Percentiles rank a stretch among this genome's conserved stretches.
Evolutionary conservation across 2,329 filamentous ascomycete species (phyloP).

Genomic region (Paecilomyces formosus): DNA sequence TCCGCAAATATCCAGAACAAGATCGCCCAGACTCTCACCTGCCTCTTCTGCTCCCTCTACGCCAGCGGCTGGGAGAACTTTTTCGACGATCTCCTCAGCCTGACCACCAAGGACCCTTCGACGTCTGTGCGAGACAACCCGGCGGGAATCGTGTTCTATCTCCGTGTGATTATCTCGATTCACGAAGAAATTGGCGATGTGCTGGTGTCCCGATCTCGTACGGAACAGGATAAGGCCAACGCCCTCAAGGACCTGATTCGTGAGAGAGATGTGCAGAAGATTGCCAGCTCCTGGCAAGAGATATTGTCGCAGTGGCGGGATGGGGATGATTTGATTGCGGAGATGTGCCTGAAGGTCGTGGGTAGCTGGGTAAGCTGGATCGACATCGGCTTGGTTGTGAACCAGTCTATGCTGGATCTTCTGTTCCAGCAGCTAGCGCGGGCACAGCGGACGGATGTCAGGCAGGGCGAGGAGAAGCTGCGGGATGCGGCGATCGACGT

Average conservation of each 20-base stretch:
- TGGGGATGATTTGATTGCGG: conserved; percentile 64
- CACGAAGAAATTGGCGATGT: conserved; percentile 98
- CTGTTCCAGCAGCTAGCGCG: conserved; percentile 84
- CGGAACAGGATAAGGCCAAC: conserved; percentile 77
- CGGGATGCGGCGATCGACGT: conserved; percentile 89
- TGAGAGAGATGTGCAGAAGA: conserved; percentile 77
- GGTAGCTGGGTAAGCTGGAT: conserved; percentile 99
- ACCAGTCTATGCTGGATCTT: conserved; percentile 75
- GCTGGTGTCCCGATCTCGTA: conserved; percentile 67
- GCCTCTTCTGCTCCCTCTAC: conserved; percentile 84
- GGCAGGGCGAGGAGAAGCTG: conserved; percentile 71
- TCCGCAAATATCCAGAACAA: conserved; percentile 84
- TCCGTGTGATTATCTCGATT: conserved; percentile 79
- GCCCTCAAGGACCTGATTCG: conserved; percentile 87
- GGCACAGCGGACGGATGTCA: conserved; percentile 50
- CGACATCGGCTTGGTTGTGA: conserved; percentile 89
- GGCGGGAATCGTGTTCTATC: conserved; percentile 73
- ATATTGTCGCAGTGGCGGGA: conserved; percentile 71
- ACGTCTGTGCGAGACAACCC: conserved; percentile 60
- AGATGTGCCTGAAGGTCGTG: conserved; percentile 84
- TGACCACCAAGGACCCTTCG: conserved; percentile 57
- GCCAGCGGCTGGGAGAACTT: conserved; percentile 80
- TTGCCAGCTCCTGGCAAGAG: conserved; percentile 85
- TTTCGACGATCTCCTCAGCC: conserved; percentile 76
- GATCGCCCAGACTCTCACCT: conserved; percentile 89